A percentile compares a stretch with the other conserved stretches of the same genome.
These are phyloP conservation scores for Cladophialophora chaetospira DNA, from an alignment of 2,329 filamentous ascomycete genomes.

Conservation along the genomic window DNA sequence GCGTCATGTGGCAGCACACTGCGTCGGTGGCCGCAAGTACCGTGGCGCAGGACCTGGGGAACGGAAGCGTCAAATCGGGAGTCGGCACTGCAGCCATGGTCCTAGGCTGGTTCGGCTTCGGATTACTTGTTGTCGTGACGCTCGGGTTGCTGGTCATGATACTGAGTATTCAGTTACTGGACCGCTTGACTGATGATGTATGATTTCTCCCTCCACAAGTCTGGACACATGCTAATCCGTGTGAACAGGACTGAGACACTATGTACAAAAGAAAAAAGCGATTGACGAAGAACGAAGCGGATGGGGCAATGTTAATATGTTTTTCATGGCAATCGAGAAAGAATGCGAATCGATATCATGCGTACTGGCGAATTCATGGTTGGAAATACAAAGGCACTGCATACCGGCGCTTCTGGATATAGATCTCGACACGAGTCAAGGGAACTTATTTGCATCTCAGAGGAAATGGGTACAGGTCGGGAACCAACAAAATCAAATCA, in stretches of 20 bases:
- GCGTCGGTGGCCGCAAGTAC: conserved; percentile 93
- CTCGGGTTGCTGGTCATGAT: conserved; percentile 96
- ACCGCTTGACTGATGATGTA: conserved; percentile 56
- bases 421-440: neutral
- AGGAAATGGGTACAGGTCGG: neutral
- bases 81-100: conserved; percentile 96
- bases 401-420: neutral
- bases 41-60: conserved; percentile 89
- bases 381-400: neutral
- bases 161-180: conserved; percentile 80
- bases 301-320: neutral
- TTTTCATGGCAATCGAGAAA: neutral
- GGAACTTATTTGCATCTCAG: neutral
- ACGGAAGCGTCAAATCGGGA: conserved; percentile 81
- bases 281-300: neutral
- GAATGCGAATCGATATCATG: conserved; percentile 1
- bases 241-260: conserved; percentile 4
- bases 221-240: neutral
- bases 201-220: conserved; percentile 10
- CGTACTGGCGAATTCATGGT: neutral
- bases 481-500: neutral
- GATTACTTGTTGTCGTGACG: conserved; percentile 88
- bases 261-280: conserved; percentile 4
- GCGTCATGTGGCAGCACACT: conserved; percentile 70
- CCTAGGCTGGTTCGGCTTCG: conserved; percentile 95